Base-by-base conservation (phyloP, 768 basidiomycete genomes). In the Wakefieldia striispora region DNA sequence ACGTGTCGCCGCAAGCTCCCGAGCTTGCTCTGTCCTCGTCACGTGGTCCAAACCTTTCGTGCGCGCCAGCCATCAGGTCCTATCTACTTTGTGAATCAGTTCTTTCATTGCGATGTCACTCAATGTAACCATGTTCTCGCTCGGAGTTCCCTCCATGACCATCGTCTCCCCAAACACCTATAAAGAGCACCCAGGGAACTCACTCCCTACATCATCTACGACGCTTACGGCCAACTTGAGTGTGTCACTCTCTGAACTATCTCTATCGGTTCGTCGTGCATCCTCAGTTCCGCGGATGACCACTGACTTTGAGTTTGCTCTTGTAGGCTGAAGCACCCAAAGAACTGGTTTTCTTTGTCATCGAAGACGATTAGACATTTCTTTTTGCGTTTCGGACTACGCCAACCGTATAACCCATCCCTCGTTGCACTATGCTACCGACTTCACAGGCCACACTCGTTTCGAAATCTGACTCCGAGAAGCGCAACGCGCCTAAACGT, bases 1-100 rank as follows among this genome's bases (percentile, higher is more conserved):
- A 53, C 57, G 59, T 63, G 61, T 41, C 33, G 29, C 48, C 57
- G 66, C 61, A 29, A 49, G 21, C 44, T 51, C 29, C 63, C 58
- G 55, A 40, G 26, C 50, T 59, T 67, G 55, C 55, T 63, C 31
- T 67, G 55, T 69, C 35, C 47, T 39, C 12, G 39, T 53, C 61
- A 63, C 60, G 60, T 62, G 60, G 35, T 11, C 16, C 17, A 38
- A 39, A 16, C 23, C 35, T 46, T 46, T 47, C 33, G 29, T 38
- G 31, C 33, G 20, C 5, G 39, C 38, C 35, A 26, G 13, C 34
- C 50, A 47, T 47, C 42, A 19, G 21, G 17, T 40, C 54, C 54
- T 59, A 50, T 60, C 56, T 49, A 47, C 59, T 50, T 57, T 56
- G 40, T 54, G 47, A n/a, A 33, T 40, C 36, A 34, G 10, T 13